Base-by-base conservation (phyloP, 2,329 filamentous ascomycete genomes). In the Ustulina deusta region DNA sequence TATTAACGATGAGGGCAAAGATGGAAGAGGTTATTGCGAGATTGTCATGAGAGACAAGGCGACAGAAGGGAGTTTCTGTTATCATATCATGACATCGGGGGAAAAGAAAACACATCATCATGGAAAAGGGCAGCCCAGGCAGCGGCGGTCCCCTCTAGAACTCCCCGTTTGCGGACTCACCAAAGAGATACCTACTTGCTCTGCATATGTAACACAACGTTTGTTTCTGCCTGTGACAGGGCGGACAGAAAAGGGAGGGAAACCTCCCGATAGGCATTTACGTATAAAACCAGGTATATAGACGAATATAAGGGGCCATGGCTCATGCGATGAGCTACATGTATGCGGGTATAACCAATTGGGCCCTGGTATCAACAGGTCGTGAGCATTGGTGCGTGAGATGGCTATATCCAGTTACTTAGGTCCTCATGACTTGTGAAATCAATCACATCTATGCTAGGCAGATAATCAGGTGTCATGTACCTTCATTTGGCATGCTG, bases 131-230 rank as follows among this genome's bases (percentile, higher is more conserved):
- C 27, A 11, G 13, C 46, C 48, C n/a, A 9, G 29, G 25, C 15
- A 40, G 44, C 22, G 25, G 20, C 17, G n/a, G 27, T 20, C 20
- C n/a, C 17, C 32, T n/a, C n/a, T 57, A 34, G 9, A 38, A 22
- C 29, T 48, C 13, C 5, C 36, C 7, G 3, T 63, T 61, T 29
- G 59, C 36, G 22, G 32, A 42, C 15, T 63, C 61, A 40, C 27
- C 32, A 48, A 42, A 55, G 59, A 69, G 63, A 58, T 66, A 61
- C 55, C 44, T 63, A 22, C 27, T 52, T 51, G 34, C 52, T 6
- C n/a, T 58, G 32, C 54, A 52, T 58, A 58, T 40, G 29, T 56
- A 55, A 25, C 20, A 38, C 9, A 20, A 51, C 51, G 11, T 51
- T 29, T 25, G 34, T 29, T 10, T 40, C 22, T 27, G 34, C 15